Percentiles rank a stretch among this genome's conserved stretches.
Evolutionary conservation across 306 rosid species (phyloP).

Genomic region (Sechiopsis laciniata): DNA sequence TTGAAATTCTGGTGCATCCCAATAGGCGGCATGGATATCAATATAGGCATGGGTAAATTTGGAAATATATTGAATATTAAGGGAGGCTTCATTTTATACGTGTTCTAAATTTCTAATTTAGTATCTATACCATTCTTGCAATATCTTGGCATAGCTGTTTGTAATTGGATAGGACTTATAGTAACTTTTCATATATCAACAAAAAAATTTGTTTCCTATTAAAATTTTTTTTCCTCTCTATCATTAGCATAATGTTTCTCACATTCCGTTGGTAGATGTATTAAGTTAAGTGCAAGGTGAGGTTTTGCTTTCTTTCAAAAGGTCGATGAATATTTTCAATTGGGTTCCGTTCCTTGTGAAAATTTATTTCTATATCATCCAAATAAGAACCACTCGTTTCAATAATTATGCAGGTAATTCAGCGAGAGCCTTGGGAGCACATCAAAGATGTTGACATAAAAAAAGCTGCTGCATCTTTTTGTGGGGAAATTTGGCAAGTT

Average conservation of each 20-base stretch:
- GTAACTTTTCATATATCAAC: too few relatives aligned
- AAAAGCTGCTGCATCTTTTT: constrained; percentile 60
- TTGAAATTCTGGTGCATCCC: not conserved
- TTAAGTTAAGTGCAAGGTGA: constrained; percentile 13
- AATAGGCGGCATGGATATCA: not conserved
- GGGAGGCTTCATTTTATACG: not conserved
- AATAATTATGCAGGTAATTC: constrained; percentile 66
- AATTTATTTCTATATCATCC: not conserved
- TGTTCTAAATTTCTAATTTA: not conserved
- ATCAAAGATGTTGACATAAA: constrained; percentile 82
- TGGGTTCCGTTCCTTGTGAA: not conserved
- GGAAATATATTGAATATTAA: not conserved
- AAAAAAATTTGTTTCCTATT: too few relatives aligned
- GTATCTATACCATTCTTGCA: too few relatives aligned
- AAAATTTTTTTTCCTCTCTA: not conserved
- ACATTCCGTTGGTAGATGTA: not conserved
- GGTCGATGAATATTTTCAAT: not conserved
- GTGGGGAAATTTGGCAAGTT: constrained; percentile 97
- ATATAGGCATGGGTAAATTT: not conserved
- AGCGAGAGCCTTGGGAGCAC: constrained; percentile 99
- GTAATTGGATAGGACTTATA: too few relatives aligned
- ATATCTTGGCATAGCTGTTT: too few relatives aligned
- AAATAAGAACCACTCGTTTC: not conserved
- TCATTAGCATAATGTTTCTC: not conserved
- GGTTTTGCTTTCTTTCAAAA: not conserved